phyloP scores from a whole-genome alignment of 495 filamentous ascomycete genomes.

The Neurospora sp. region DNA sequence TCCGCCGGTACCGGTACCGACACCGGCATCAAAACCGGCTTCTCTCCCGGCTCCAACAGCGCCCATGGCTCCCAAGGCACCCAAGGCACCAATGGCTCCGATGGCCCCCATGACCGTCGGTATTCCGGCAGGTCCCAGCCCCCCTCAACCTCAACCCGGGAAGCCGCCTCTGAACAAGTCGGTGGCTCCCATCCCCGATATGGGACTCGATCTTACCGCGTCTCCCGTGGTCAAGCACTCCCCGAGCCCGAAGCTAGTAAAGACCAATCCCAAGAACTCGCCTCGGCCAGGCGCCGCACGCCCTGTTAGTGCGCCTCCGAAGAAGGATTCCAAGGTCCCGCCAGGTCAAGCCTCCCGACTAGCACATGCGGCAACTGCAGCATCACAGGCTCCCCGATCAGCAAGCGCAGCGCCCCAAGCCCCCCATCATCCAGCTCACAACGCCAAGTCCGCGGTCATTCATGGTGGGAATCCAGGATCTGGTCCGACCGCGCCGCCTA shows the following conservation, averaged over 20 bases:
- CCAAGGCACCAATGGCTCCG: not conserved
- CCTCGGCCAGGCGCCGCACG: slow-evolving; percentile 8
- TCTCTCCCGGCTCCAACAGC: slow-evolving; percentile 22
- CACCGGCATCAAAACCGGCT: slow-evolving; percentile 2
- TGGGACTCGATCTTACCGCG: slow-evolving; percentile 27
- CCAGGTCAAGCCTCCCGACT: not conserved
- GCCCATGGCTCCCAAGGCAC: slow-evolving; percentile 17
- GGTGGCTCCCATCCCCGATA: slow-evolving; percentile 38
- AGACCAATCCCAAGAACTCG: slow-evolving; percentile 13
- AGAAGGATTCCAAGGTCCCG: slow-evolving; percentile 27
- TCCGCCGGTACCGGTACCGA: not conserved
- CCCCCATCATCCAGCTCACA: not conserved
- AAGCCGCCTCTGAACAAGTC: slow-evolving; percentile 26
- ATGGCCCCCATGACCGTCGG: not conserved
- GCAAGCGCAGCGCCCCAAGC: slow-evolving; percentile 4
- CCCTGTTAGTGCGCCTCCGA: slow-evolving; percentile 12
- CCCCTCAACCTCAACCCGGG: slow-evolving; percentile 2
- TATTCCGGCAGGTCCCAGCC: slow-evolving; percentile 1
- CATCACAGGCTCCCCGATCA: slow-evolving; percentile 15
- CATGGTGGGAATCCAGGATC: not conserved
- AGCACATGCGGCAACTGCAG: slow-evolving; percentile 13
- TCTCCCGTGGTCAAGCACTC: slow-evolving; percentile 11
- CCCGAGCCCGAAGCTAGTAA: slow-evolving; percentile 12
- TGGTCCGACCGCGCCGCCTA: not conserved
- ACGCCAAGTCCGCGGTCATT: not conserved